These are phyloP conservation scores for Colletotrichum sidae DNA, from an alignment of 2,329 filamentous ascomycete species.

Conservation along the genomic window DNA sequence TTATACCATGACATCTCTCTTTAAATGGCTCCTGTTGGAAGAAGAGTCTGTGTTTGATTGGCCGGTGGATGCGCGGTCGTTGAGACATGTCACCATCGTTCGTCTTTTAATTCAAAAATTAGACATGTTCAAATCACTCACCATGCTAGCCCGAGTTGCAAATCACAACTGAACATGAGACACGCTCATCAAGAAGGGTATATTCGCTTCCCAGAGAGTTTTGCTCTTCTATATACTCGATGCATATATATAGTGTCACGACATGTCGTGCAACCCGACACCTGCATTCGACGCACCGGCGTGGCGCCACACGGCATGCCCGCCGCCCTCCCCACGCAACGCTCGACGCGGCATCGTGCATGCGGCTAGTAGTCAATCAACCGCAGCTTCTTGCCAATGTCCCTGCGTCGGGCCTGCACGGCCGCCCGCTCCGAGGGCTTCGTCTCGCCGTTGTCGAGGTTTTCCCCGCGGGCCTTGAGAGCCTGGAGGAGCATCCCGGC, in stretches of 20 bases:
- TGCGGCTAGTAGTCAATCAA: slow-evolving; percentile 71
- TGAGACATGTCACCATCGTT: no score
- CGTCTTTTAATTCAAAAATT: no score
- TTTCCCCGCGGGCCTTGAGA: slow-evolving; percentile 77
- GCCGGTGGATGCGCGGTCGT: no score
- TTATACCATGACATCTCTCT: background rate
- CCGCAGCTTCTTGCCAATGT: slow-evolving; percentile 80
- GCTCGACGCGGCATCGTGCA: no score
- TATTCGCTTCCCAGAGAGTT: slow-evolving; percentile 9
- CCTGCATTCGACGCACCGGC: background rate
- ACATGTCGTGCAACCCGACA: background rate
- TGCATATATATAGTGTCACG: background rate
- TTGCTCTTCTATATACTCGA: slow-evolving; percentile 7
- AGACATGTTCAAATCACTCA: no score
- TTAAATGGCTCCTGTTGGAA: no score
- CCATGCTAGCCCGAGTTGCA: no score
- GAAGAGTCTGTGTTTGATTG: no score
- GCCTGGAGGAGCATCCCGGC: slow-evolving; percentile 94
- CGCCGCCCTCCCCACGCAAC: background rate
- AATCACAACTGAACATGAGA: no score
- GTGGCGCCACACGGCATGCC: slow-evolving; percentile 1
- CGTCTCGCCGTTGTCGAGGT: slow-evolving; percentile 61
- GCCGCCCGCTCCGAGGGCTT: slow-evolving; percentile 70
- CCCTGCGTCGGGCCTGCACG: slow-evolving; percentile 68
- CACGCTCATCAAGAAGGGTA: slow-evolving; percentile 10